A percentile compares a stretch with the other conserved stretches of the same genome.
phyloP scores from a whole-genome alignment of 2,329 filamentous ascomycete genomes.

The Venturia pyrina region DNA sequence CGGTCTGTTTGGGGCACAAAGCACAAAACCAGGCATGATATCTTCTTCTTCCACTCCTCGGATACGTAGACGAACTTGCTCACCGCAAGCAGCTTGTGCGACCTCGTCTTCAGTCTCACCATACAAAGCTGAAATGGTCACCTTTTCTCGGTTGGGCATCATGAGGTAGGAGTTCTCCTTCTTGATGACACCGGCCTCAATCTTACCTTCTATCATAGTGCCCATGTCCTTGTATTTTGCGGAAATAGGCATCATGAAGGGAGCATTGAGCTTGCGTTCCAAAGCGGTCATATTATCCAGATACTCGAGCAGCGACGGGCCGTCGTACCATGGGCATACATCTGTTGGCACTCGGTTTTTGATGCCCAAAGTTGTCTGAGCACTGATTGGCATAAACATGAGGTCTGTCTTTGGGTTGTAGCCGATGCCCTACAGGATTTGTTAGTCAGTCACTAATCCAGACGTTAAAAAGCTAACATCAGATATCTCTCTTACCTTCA shows the following conservation, averaged over 20 bases:
- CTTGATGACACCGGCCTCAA: slow-evolving; percentile 88
- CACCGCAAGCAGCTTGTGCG: slow-evolving; percentile 70
- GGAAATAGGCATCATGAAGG: slow-evolving; percentile 98
- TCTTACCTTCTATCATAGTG: slow-evolving; percentile 94
- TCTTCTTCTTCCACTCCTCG: slow-evolving; percentile 97
- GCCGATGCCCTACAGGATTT: slow-evolving; percentile 58
- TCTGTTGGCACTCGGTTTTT: slow-evolving; percentile 76
- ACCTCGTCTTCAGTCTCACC: slow-evolving; percentile 96
- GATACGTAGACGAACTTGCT: slow-evolving; percentile 85
- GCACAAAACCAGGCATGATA: slow-evolving; percentile 86
- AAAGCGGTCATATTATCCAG: slow-evolving; percentile 88
- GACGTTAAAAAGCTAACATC: too few relatives aligned
- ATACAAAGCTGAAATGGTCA: slow-evolving; percentile 77
- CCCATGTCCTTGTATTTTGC: slow-evolving; percentile 97
- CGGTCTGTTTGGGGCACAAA: slow-evolving; percentile 87
- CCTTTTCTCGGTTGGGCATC: slow-evolving; percentile 86
- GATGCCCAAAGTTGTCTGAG: slow-evolving; percentile 76
- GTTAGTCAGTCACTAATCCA: background rate
- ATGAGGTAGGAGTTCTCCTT: slow-evolving; percentile 78
- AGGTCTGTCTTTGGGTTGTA: slow-evolving; percentile 93
- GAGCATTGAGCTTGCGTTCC: slow-evolving; percentile 91
- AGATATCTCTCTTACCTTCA: background rate
- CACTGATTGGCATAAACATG: slow-evolving; percentile 91
- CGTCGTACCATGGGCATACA: slow-evolving; percentile 72
- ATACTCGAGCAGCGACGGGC: slow-evolving; percentile 87